Conservation (phyloP, 495 filamentous ascomycete genomes). For the Echria macrotheca region DNA sequence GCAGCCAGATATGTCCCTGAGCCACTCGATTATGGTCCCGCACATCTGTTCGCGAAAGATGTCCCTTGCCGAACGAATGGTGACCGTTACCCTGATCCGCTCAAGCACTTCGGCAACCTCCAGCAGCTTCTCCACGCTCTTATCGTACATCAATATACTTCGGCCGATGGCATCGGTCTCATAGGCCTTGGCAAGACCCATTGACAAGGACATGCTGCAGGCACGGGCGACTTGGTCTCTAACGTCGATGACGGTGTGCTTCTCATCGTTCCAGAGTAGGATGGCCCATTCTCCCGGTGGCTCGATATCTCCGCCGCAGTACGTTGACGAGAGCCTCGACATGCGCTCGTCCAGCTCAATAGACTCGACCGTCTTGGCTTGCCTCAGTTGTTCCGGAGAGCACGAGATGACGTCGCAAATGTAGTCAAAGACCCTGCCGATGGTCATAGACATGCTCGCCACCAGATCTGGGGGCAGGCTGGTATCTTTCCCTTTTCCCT, state of each 20-base stretch:
- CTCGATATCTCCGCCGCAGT: conserved; percentile 57
- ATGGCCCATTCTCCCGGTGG: conserved; percentile 68
- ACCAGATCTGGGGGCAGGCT: conserved; percentile 67
- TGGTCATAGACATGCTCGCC: conserved; percentile 71
- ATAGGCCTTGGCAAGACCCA: conserved; percentile 68
- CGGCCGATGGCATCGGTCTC: conserved; percentile 85
- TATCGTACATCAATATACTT: conserved; percentile 71
- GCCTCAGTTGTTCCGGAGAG: conserved; percentile 87
- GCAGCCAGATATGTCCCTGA: conserved; percentile 86
- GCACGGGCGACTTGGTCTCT: conserved; percentile 82
- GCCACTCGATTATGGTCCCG: conserved; percentile 95
- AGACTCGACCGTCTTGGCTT: conserved; percentile 72
- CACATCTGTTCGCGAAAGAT: conserved; percentile 98
- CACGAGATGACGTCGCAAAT: conserved; percentile 96
- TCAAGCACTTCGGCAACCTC: conserved; percentile 77
- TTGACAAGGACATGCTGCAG: conserved; percentile 64
- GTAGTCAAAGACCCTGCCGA: conserved; percentile 82
- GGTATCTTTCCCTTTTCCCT: conserved; percentile 61
- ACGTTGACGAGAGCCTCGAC: conserved; percentile 68
- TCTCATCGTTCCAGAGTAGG: conserved; percentile 98
- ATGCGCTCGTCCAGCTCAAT: conserved; percentile 75
- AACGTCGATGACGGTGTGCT: conserved; percentile 93
- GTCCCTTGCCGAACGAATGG: conserved; percentile 86
- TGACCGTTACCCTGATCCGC: conserved; percentile 92
- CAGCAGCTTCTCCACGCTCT: conserved; percentile 65